Evolutionary conservation across 225 moss, liverwort and hornwort species (phyloP).

Genomic region (Marchantia paleacea): DNA sequence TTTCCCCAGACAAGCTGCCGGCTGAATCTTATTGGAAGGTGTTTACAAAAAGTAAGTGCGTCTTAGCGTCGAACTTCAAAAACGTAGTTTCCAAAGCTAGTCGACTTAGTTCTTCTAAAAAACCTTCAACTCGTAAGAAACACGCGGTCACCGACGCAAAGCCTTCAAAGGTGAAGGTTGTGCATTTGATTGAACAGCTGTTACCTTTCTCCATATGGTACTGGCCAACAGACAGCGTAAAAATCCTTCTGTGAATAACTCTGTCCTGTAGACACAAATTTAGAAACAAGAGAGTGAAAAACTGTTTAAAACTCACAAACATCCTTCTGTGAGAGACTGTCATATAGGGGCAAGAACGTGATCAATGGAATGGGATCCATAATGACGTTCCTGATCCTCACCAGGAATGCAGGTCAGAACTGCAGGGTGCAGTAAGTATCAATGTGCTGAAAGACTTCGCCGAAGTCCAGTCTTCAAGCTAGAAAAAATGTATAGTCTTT

Average conservation of each 20-base stretch:
- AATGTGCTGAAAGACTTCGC: neutral
- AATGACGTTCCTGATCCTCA: neutral
- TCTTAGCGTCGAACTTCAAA: neutral
- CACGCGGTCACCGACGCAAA: neutral
- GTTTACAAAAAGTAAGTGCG: neutral
- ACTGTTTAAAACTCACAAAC: too few species aligned
- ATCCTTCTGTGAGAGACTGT: too few species aligned
- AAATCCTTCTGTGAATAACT: neutral
- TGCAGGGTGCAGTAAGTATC: neutral
- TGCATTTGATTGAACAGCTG: neutral
- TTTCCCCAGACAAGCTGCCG: neutral
- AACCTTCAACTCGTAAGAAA: neutral
- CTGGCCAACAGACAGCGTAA: neutral
- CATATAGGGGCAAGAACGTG: too few species aligned
- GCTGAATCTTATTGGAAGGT: conserved; percentile 1
- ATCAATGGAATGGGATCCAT: too few species aligned
- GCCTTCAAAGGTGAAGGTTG: neutral
- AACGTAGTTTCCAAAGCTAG: neutral
- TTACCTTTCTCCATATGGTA: neutral
- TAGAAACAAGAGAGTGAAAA: neutral
- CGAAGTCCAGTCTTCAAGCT: neutral
- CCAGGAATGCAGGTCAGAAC: neutral
- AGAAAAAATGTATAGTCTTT: neutral
- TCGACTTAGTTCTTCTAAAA: neutral
- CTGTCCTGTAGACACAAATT: neutral